phyloP scores from a whole-genome alignment of 2,329 filamentous ascomycete species.

The Phaeoacremonium minimum region DNA sequence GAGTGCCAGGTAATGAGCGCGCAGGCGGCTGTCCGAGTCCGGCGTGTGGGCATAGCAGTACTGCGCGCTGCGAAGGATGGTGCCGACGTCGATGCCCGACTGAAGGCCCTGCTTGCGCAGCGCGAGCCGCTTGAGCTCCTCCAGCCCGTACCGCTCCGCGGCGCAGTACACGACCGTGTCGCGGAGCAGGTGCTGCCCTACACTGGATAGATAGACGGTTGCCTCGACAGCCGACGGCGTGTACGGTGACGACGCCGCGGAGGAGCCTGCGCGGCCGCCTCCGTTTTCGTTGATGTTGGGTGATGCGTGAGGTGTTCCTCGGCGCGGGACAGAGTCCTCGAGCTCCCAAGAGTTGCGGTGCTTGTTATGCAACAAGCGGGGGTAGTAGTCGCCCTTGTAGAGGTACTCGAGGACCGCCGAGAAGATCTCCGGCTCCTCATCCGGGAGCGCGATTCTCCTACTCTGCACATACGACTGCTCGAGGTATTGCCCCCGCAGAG shows the following conservation, averaged over 20 bases:
- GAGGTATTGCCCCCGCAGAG: conserved; percentile 68
- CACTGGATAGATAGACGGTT: conserved; percentile 72
- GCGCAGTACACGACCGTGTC: conserved; percentile 95
- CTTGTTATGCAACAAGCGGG: conserved; percentile 82
- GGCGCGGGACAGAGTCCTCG: conserved; percentile 58
- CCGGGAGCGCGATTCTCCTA: conserved; percentile 70
- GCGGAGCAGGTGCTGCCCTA: conserved; percentile 74
- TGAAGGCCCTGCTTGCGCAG: conserved; percentile 93
- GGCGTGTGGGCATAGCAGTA: conserved; percentile 96
- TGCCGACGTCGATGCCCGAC: conserved; percentile 85
- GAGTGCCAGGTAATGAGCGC: conserved; percentile 94
- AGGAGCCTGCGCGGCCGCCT: conserved; percentile 32
- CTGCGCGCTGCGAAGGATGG: conserved; percentile 86
- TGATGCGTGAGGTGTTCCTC: conserved; percentile 39
- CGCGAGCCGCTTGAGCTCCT: conserved; percentile 86
- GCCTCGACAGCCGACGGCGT: conserved; percentile 64
- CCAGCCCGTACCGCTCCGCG: conserved; percentile 84
- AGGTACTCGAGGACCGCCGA: conserved; percentile 93
- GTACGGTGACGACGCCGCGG: conserved; percentile 36
- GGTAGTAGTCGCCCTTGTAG: conserved; percentile 96
- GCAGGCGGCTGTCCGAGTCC: conserved; percentile 85
- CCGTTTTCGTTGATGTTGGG: conserved; percentile 42
- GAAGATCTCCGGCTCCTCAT: conserved; percentile 87
- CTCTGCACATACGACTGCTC: conserved; percentile 54
- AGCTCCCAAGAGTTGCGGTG: conserved; percentile 84